A percentile compares a stretch with the other conserved stretches of the same genome.
phyloP scores from a whole-genome alignment of 495 filamentous ascomycete genomes.

The Bryoglossum gracile region DNA sequence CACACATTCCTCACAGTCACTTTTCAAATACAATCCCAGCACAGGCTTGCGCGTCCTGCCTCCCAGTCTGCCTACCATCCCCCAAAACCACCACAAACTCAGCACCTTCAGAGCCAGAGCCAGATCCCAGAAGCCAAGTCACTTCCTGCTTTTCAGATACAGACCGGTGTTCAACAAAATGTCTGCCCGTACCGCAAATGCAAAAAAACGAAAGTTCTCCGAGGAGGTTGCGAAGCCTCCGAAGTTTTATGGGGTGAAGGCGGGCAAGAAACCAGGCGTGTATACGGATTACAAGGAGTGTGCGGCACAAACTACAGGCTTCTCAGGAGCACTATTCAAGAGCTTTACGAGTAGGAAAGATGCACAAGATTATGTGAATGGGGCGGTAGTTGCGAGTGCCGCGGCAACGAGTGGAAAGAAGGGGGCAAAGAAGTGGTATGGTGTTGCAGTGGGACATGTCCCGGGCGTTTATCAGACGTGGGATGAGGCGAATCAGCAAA shows the following conservation, averaged over 20 bases:
- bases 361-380: constrained; percentile 68
- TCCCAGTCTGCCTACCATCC: no score
- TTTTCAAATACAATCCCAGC: no score
- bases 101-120: no score
- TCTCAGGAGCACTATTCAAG: constrained; percentile 77
- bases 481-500: constrained; percentile 67
- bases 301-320: constrained; percentile 75
- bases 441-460: constrained; percentile 69
- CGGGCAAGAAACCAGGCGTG: constrained; percentile 73
- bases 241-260: constrained; percentile 85
- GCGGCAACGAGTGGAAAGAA: constrained; percentile 1
- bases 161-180: background rate
- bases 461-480: constrained; percentile 89
- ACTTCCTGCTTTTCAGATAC: no score
- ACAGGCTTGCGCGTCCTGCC: no score
- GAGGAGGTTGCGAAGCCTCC: constrained; percentile 50
- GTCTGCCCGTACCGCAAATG: no score
- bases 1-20: no score
- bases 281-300: constrained; percentile 81
- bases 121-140: background rate
- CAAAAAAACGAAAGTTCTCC: constrained; percentile 55
- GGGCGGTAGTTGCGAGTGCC: constrained; percentile 37
- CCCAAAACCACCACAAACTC: no score
- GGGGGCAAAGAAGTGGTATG: constrained; percentile 61
- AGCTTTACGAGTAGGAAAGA: constrained; percentile 71